A percentile compares a stretch with the other conserved stretches of the same genome.
phyloP scores from a whole-genome alignment of 2,329 filamentous ascomycete genomes.

The Fusarium sp. region DNA sequence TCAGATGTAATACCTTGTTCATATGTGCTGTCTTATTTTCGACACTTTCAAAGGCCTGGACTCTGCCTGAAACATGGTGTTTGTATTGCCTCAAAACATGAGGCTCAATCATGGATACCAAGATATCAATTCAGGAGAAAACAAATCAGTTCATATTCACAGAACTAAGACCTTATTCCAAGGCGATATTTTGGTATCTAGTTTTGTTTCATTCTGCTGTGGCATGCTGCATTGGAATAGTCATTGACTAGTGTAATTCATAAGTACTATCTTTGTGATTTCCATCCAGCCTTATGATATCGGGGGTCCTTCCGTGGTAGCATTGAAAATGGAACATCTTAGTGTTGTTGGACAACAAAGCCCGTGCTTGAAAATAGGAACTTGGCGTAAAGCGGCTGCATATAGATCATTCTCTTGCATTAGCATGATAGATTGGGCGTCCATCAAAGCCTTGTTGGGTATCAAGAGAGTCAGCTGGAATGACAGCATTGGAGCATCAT shows the following conservation, averaged over 20 bases:
- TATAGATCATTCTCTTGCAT: background rate
- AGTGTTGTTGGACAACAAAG: background rate
- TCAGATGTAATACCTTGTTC: background rate
- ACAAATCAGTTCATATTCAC: no score
- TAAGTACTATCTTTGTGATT: background rate
- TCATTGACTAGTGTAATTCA: background rate
- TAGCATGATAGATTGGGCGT: background rate
- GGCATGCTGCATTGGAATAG: background rate
- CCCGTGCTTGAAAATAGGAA: background rate
- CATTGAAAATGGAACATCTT: background rate
- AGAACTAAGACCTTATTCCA: no score
- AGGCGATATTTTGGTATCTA: no score
- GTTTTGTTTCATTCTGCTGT: background rate
- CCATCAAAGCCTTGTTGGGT: background rate
- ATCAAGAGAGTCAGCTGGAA: background rate
- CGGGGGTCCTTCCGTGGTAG: background rate
- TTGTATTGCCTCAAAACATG: background rate
- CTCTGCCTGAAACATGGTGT: background rate
- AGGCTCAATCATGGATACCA: background rate
- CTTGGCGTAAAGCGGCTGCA: background rate
- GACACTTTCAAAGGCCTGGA: background rate
- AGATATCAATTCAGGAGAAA: background rate
- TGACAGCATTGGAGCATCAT: background rate
- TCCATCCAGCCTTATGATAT: background rate
- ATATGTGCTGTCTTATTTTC: background rate